Percentiles rank a stretch among this genome's conserved stretches.
Evolutionary conservation across 768 basidiomycete species (phyloP).

Genomic region (Pulveroboletus sp.): DNA sequence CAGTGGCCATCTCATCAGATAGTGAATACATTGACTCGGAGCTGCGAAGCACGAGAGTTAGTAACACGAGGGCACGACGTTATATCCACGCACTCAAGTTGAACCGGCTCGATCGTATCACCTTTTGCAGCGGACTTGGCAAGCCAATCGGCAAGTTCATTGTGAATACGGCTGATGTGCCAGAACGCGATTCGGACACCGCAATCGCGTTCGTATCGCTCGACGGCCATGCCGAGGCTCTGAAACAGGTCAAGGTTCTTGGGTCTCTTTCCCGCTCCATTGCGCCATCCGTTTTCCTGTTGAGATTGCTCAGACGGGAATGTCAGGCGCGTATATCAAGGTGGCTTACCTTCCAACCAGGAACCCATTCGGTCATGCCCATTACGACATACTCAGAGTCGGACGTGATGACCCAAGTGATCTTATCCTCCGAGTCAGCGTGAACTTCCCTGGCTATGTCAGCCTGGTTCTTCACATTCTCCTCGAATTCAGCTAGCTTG

Average conservation of each 20-base stretch:
- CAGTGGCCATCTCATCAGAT: too few relatives aligned
- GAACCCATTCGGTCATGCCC: conserved; percentile 36
- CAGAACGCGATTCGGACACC: conserved; percentile 13
- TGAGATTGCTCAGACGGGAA: background rate
- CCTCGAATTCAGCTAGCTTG: conserved; percentile 6
- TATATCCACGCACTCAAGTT: conserved; percentile 5
- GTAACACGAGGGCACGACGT: too few relatives aligned
- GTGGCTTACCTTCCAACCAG: conserved; percentile 28
- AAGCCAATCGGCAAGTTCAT: conserved; percentile 12
- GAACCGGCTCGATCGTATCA: background rate
- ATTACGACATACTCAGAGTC: conserved; percentile 36
- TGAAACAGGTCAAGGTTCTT: conserved; percentile 20
- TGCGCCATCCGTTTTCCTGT: conserved; percentile 10
- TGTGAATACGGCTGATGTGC: conserved; percentile 10
- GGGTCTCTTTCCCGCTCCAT: conserved; percentile 4
- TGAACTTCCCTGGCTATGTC: background rate
- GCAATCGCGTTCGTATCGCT: conserved; percentile 3
- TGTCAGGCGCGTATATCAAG: too few relatives aligned
- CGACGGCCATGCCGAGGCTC: conserved; percentile 3
- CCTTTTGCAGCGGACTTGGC: conserved; percentile 8
- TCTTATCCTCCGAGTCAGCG: background rate
- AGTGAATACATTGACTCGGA: background rate
- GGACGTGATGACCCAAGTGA: conserved; percentile 24
- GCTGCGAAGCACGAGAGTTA: too few relatives aligned
- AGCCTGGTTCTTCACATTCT: background rate